phyloP scores from a whole-genome alignment of 441 rosid genomes.

The Breynia disticha region DNA sequence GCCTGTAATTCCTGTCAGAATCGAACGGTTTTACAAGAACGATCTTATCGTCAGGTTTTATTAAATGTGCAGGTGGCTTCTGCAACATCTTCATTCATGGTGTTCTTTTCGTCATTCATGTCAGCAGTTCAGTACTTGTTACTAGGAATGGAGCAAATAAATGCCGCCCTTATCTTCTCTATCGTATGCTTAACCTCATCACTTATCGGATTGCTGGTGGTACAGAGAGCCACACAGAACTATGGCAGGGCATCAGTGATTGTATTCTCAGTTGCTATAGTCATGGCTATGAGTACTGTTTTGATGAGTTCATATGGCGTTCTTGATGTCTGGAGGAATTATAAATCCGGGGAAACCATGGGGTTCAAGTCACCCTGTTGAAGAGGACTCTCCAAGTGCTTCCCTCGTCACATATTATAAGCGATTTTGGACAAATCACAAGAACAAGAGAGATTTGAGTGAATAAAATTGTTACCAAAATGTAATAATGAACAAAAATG shows the following conservation, averaged over 20 bases:
- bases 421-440: background rate
- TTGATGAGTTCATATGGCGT: conserved; percentile 73
- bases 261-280: conserved; percentile 74
- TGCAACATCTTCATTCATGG: conserved; percentile 93
- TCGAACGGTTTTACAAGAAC: background rate
- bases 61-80: conserved; percentile 49
- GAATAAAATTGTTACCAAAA: no score
- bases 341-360: conserved; percentile 54
- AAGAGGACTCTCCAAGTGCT: conserved; percentile 11
- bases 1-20: background rate
- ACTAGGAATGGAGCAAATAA: conserved; percentile 57
- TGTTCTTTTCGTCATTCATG: conserved; percentile 85
- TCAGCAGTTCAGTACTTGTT: conserved; percentile 69
- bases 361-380: conserved; percentile 72
- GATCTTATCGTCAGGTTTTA: background rate
- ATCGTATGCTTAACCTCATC: conserved; percentile 45
- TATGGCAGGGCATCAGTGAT: conserved; percentile 78
- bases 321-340: conserved; percentile 57
- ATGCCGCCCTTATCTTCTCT: conserved; percentile 33
- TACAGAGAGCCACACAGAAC: conserved; percentile 44
- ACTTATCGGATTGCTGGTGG: conserved; percentile 58
- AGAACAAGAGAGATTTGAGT: no score
- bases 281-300: conserved; percentile 66
- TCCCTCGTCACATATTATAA: background rate
- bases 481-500: no score